A percentile compares a stretch with the other conserved stretches of the same genome.
Evolutionary conservation across 2,329 filamentous ascomycete genomes (phyloP).

Genomic region (Fusarium humuli): DNA sequence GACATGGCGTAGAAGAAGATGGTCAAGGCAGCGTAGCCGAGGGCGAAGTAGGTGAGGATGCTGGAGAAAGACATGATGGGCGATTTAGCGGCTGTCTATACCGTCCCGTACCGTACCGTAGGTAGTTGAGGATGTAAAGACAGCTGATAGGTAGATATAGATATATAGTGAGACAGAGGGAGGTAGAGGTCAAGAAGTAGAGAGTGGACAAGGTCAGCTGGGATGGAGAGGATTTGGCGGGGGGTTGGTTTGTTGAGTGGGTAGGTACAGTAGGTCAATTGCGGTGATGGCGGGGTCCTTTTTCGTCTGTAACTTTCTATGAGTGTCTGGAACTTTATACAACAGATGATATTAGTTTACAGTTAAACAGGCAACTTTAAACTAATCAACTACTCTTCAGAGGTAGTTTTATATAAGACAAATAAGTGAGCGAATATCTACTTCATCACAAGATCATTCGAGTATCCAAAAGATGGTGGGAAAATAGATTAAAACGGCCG

Average conservation of each 20-base stretch:
- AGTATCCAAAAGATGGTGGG: slow-evolving; percentile 17
- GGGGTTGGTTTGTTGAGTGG: slow-evolving; percentile 35
- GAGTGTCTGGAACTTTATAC: not conserved
- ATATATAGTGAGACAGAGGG: slow-evolving; percentile 23
- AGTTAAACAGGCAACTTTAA: too few species aligned
- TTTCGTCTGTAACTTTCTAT: slow-evolving; percentile 7
- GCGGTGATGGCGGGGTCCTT: slow-evolving; percentile 31
- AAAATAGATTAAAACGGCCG: slow-evolving; percentile 18
- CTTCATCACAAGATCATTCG: slow-evolving; percentile 19
- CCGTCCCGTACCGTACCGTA: not conserved
- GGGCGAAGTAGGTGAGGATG: slow-evolving; percentile 60
- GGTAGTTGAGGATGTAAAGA: slow-evolving; percentile 2
- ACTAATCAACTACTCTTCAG: too few species aligned
- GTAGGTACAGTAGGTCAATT: slow-evolving; percentile 5
- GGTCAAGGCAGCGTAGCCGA: slow-evolving; percentile 64
- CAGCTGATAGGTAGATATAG: not conserved
- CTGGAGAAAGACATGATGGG: slow-evolving; percentile 54
- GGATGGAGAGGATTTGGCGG: slow-evolving; percentile 34
- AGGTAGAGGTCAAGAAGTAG: not conserved
- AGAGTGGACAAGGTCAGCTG: slow-evolving; percentile 23
- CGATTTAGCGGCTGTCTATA: slow-evolving; percentile 9
- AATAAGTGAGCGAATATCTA: slow-evolving; percentile 1
- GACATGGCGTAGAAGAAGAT: slow-evolving; percentile 72
- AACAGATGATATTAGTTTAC: too few species aligned
- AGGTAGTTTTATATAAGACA: not conserved